Percentiles rank a stretch among this genome's conserved stretches.
Evolutionary conservation across 495 filamentous ascomycete genomes (phyloP).

Genomic region (Collariella sp.): DNA sequence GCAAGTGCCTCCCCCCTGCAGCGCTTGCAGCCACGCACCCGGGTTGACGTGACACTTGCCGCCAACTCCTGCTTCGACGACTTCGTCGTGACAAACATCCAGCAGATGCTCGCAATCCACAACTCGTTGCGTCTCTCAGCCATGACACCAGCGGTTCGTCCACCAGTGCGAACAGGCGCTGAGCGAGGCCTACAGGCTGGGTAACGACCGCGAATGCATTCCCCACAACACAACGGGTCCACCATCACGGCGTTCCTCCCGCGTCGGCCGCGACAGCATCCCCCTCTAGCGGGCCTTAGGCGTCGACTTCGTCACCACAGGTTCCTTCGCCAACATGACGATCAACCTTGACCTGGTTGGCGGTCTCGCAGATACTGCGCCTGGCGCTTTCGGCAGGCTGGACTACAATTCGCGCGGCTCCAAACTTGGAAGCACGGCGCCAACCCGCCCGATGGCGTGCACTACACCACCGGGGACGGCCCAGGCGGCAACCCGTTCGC

Average conservation of each 20-base stretch:
- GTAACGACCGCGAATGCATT: conserved; percentile 49
- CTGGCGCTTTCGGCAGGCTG: conserved; percentile 18
- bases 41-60: conserved; percentile 27
- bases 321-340: conserved; percentile 47
- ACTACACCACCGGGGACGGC: conserved; percentile 56
- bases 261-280: conserved; percentile 19
- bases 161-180: conserved; percentile 59
- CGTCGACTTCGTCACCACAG: conserved; percentile 55
- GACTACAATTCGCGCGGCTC: conserved; percentile 54
- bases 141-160: conserved; percentile 64
- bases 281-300: conserved; percentile 44
- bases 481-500: conserved; percentile 49
- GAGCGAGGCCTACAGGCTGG: conserved; percentile 46
- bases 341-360: conserved; percentile 50
- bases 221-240: conserved; percentile 26
- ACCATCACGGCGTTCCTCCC: conserved; percentile 21
- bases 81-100: conserved; percentile 60
- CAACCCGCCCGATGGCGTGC: conserved; percentile 50
- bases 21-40: conserved; percentile 40
- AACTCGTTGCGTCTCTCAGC: conserved; percentile 56
- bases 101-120: conserved; percentile 54
- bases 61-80: conserved; percentile 53
- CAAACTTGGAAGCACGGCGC: conserved; percentile 57
- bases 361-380: conserved; percentile 9
- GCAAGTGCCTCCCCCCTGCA: conserved; percentile 60